Conservation (phyloP, 768 basidiomycete genomes). For the Boletus eberwhitei region DNA sequence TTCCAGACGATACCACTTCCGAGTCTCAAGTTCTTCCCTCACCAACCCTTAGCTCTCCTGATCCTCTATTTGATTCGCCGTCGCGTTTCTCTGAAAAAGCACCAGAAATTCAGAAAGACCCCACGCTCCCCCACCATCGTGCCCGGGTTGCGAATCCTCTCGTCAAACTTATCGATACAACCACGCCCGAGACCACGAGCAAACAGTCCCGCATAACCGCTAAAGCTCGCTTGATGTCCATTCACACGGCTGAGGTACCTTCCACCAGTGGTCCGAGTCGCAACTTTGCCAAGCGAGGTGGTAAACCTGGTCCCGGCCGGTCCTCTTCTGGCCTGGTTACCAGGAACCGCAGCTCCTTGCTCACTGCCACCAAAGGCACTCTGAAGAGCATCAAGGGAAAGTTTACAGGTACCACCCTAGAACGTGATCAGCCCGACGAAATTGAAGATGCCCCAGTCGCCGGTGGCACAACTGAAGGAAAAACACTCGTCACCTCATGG, state of each 20-base stretch:
- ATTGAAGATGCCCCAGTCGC: conserved; percentile 11
- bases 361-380: conserved; percentile 51
- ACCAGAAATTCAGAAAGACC: conserved; percentile 3
- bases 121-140: conserved; percentile 39
- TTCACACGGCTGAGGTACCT: conserved; percentile 3
- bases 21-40: conserved; percentile 9
- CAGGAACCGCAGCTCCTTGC: conserved; percentile 48
- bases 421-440: conserved; percentile 20
- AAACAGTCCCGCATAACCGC: conserved; percentile 43
- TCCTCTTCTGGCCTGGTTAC: conserved; percentile 42
- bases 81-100: conserved; percentile 4
- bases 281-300: conserved; percentile 9
- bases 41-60: conserved; percentile 9
- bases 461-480: neutral
- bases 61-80: conserved; percentile 33
- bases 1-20: neutral
- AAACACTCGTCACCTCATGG: conserved; percentile 15
- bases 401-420: conserved; percentile 21
- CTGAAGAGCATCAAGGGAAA: conserved; percentile 51
- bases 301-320: conserved; percentile 50
- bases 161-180: conserved; percentile 48
- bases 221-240: conserved; percentile 45
- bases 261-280: conserved; percentile 11
- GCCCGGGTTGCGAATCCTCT: conserved; percentile 49
- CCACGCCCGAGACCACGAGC: conserved; percentile 19